Evolutionary conservation across 2,329 filamentous ascomycete genomes (phyloP).

Genomic region (Bimuria novae-zelandiae): DNA sequence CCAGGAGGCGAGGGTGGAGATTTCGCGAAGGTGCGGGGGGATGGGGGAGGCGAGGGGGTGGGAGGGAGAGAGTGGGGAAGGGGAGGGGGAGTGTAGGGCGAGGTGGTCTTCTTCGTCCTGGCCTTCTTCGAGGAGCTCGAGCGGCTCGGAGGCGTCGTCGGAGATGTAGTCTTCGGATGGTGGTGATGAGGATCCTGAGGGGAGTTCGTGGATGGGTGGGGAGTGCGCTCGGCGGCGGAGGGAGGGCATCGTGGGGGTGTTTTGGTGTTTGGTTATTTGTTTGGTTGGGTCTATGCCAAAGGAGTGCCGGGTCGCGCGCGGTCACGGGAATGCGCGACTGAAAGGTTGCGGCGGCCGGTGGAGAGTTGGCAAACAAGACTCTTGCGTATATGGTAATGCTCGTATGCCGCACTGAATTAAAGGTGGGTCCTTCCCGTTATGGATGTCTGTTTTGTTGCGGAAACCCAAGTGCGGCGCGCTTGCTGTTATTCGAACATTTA

Average conservation of each 20-base stretch:
- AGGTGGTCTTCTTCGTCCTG: background rate
- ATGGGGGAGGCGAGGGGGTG: conserved; percentile 14
- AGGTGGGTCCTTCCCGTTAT: too few relatives aligned
- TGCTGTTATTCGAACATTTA: too few relatives aligned
- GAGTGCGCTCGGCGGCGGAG: conserved; percentile 7
- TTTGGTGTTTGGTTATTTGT: background rate
- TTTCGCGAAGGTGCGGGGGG: conserved; percentile 69
- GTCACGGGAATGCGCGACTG: too few relatives aligned
- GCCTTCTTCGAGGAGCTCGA: background rate
- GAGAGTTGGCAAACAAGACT: background rate
- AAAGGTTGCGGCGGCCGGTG: too few relatives aligned
- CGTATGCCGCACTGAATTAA: too few relatives aligned
- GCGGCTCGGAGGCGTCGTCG: background rate
- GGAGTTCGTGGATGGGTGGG: conserved; percentile 2
- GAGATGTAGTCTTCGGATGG: background rate
- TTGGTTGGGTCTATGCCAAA: too few relatives aligned
- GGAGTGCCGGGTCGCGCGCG: too few relatives aligned
- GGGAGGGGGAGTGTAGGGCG: background rate
- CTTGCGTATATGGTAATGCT: background rate
- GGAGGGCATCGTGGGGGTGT: background rate
- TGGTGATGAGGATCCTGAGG: conserved; percentile 8
- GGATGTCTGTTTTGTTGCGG: background rate
- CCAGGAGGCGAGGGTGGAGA: conserved; percentile 81
- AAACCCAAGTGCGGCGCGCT: background rate
- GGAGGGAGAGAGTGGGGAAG: background rate